Percentiles rank a stretch among this genome's conserved stretches.
phyloP scores from a whole-genome alignment of 2,329 filamentous ascomycete genomes.

The Aspergillus ochraceoroseus region DNA sequence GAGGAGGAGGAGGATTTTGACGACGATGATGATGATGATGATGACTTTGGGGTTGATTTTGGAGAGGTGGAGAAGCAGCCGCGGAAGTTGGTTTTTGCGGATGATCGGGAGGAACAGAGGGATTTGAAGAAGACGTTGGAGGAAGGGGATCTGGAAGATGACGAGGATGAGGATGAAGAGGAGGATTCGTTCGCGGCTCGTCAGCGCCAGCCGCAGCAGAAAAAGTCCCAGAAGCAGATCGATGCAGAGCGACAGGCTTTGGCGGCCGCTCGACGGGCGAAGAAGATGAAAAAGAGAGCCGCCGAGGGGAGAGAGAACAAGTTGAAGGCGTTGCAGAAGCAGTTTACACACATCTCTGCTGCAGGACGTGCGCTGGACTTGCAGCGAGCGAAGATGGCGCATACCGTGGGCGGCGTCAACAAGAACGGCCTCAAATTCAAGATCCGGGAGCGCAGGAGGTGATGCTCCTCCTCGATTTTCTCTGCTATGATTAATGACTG shows the following conservation, averaged over 20 bases:
- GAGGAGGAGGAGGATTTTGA: slow-evolving; percentile 23
- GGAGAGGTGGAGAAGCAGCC: slow-evolving; percentile 23
- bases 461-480: slow-evolving; percentile 6
- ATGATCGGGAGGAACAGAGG: slow-evolving; percentile 36
- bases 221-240: slow-evolving; percentile 45
- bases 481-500: slow-evolving; percentile 17
- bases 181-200: slow-evolving; percentile 21
- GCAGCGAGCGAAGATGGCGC: slow-evolving; percentile 59
- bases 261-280: slow-evolving; percentile 36
- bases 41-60: slow-evolving; percentile 20
- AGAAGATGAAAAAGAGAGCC: slow-evolving; percentile 48
- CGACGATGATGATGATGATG: slow-evolving; percentile 22
- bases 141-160: slow-evolving; percentile 11
- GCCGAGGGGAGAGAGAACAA: slow-evolving; percentile 48
- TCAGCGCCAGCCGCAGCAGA: slow-evolving; percentile 17
- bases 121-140: slow-evolving; percentile 24
- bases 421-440: slow-evolving; percentile 63
- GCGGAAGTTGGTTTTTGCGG: slow-evolving; percentile 40
- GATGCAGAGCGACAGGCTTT: slow-evolving; percentile 41
- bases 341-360: slow-evolving; percentile 51
- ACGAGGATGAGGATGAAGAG: slow-evolving; percentile 24
- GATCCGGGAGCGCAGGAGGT: slow-evolving; percentile 54
- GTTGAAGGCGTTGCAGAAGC: slow-evolving; percentile 50
- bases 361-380: slow-evolving; percentile 55
- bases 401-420: slow-evolving; percentile 57